phyloP scores from a whole-genome alignment of 192 early-diverging fungal species.

The Backusella liffmaniae region DNA sequence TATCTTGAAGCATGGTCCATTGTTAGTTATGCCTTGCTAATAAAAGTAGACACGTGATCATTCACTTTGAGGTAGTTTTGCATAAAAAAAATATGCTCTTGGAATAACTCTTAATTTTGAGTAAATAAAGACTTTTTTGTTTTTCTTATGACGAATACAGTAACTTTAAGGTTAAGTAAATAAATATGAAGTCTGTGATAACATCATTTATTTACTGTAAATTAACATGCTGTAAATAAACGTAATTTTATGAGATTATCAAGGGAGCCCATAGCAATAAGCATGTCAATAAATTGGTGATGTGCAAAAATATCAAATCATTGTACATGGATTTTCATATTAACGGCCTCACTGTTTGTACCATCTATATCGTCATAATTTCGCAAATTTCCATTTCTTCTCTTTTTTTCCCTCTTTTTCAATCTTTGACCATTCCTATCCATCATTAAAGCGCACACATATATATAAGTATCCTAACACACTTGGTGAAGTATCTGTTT shows the following conservation, averaged over 20 bases:
- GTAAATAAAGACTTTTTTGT: background rate
- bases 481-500: background rate
- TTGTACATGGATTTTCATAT: too few species aligned
- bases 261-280: background rate
- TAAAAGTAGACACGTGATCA: too few species aligned
- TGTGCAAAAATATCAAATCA: too few species aligned
- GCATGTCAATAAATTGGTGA: background rate
- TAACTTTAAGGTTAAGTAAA: background rate
- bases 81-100: too few species aligned
- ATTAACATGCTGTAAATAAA: background rate
- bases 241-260: background rate
- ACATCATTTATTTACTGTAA: background rate
- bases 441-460: background rate
- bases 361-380: background rate
- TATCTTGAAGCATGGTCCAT: too few species aligned
- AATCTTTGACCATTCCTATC: background rate
- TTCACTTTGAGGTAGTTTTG: too few species aligned
- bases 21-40: too few species aligned
- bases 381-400: background rate
- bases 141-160: too few species aligned
- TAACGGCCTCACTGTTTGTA: background rate
- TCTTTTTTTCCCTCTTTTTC: background rate
- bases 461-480: background rate
- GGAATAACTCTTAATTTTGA: background rate
- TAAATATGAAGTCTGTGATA: background rate